These are phyloP conservation scores for Penicillium soppii DNA, from an alignment of 495 filamentous ascomycete genomes.

Conservation along the genomic window DNA sequence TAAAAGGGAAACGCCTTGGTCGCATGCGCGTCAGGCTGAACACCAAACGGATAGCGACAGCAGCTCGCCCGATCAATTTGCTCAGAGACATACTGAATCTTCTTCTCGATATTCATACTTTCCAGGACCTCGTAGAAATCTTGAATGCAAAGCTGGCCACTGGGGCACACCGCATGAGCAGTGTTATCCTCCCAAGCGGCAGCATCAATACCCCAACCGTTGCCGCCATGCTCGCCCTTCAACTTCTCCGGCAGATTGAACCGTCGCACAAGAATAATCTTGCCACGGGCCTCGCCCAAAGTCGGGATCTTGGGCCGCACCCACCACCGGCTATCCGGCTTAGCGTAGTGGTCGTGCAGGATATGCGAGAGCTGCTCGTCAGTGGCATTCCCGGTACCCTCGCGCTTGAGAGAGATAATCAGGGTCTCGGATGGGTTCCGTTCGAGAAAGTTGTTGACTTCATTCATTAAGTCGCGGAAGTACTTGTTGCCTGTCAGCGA, in stretches of 20 bases:
- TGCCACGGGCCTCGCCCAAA: constrained; percentile 77
- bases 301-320: constrained; percentile 75
- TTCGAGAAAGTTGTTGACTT: constrained; percentile 72
- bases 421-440: constrained; percentile 76
- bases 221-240: constrained; percentile 56
- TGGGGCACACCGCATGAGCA: constrained; percentile 66
- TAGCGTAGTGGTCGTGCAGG: constrained; percentile 68
- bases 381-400: constrained; percentile 76
- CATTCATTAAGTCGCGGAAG: constrained; percentile 68
- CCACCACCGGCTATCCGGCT: constrained; percentile 68
- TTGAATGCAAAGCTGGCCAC: constrained; percentile 80
- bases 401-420: constrained; percentile 87
- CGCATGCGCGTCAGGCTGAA: constrained; percentile 29
- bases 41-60: constrained; percentile 42
- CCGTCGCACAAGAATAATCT: constrained; percentile 81
- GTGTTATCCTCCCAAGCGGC: constrained; percentile 88
- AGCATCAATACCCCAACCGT: constrained; percentile 80
- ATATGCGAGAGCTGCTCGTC: constrained; percentile 77
- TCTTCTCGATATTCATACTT: constrained; percentile 71
- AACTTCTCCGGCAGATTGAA: constrained; percentile 66
- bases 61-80: constrained; percentile 72
- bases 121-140: constrained; percentile 92
- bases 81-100: constrained; percentile 69
- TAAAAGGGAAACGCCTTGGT: constrained; percentile 64
- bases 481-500: constrained; percentile 69